These are phyloP conservation scores for Colletotrichum spaethianum DNA, from an alignment of 2,329 filamentous ascomycete species.

Conservation along the genomic window DNA sequence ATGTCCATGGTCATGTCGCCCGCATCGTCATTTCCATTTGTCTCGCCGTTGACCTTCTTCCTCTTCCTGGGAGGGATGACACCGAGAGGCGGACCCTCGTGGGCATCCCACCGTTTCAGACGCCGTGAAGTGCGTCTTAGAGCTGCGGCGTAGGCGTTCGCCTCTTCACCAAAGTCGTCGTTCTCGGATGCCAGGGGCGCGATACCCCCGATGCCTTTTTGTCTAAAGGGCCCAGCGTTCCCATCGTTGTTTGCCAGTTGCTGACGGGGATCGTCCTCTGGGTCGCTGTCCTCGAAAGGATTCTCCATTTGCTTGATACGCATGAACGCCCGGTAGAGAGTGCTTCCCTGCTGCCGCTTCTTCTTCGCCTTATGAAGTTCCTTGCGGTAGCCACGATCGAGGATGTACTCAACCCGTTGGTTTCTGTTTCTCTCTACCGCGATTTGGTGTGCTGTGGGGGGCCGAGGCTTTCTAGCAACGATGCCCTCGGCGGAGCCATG, in stretches of 20 bases:
- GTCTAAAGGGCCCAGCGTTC: constrained; percentile 60
- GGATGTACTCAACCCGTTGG: constrained; percentile 85
- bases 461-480: constrained; percentile 76
- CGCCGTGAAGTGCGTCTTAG: constrained; percentile 75
- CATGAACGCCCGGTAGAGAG: constrained; percentile 76
- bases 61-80: constrained; percentile 64
- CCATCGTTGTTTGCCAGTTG: constrained; percentile 49
- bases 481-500: constrained; percentile 68
- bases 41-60: constrained; percentile 44
- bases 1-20: constrained; percentile 47
- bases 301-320: constrained; percentile 71
- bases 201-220: constrained; percentile 74
- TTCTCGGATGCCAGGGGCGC: constrained; percentile 72
- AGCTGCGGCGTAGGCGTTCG: constrained; percentile 75
- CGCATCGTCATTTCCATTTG: constrained; percentile 33
- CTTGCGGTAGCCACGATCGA: constrained; percentile 80
- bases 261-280: constrained; percentile 62
- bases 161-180: constrained; percentile 85
- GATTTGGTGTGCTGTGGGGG: constrained; percentile 85
- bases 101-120: constrained; percentile 78
- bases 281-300: constrained; percentile 74
- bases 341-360: constrained; percentile 73
- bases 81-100: constrained; percentile 59
- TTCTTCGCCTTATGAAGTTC: constrained; percentile 76
- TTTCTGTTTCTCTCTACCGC: constrained; percentile 85